phyloP scores from a whole-genome alignment of 495 filamentous ascomycete species.

The Talaromyces liani region DNA sequence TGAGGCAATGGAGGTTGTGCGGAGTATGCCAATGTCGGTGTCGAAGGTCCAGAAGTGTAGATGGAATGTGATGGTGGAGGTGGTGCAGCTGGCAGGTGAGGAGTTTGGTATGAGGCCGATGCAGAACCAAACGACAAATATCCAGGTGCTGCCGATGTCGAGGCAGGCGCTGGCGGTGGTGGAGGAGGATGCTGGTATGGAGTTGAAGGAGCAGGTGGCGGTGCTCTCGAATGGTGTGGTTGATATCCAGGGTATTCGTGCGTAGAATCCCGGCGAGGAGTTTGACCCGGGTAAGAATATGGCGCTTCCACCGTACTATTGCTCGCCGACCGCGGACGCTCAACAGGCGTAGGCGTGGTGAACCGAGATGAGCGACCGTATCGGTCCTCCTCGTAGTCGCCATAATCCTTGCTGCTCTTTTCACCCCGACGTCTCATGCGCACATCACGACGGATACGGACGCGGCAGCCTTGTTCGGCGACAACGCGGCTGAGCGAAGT shows the following conservation, averaged over 20 bases:
- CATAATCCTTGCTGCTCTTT: constrained; percentile 54
- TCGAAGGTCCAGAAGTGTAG: background rate
- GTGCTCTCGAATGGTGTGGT: constrained; percentile 24
- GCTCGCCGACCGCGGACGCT: constrained; percentile 68
- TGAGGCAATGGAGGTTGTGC: constrained; percentile 35
- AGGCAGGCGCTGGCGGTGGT: constrained; percentile 20
- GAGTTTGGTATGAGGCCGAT: constrained; percentile 33
- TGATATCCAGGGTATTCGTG: constrained; percentile 42
- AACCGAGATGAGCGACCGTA: constrained; percentile 57
- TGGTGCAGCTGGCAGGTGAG: constrained; percentile 40
- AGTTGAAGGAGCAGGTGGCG: constrained; percentile 2
- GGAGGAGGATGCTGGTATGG: constrained; percentile 12
- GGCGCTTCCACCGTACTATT: constrained; percentile 53
- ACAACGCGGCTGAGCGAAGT: constrained; percentile 83
- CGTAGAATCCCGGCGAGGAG: constrained; percentile 46
- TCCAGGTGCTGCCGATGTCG: constrained; percentile 17
- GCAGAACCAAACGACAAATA: constrained; percentile 38
- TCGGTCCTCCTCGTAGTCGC: constrained; percentile 57
- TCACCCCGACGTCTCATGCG: constrained; percentile 86
- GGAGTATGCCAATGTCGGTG: constrained; percentile 26
- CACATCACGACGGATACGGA: constrained; percentile 93
- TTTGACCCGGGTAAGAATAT: constrained; percentile 23
- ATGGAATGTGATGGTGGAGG: constrained; percentile 28
- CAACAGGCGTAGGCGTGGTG: constrained; percentile 38
- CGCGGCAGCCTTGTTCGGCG: constrained; percentile 94